Evolutionary conservation across 2,329 filamentous ascomycete genomes (phyloP), one percentile per base, ranked within the genome.

Genomic region (Fusarium sp.): DNA sequence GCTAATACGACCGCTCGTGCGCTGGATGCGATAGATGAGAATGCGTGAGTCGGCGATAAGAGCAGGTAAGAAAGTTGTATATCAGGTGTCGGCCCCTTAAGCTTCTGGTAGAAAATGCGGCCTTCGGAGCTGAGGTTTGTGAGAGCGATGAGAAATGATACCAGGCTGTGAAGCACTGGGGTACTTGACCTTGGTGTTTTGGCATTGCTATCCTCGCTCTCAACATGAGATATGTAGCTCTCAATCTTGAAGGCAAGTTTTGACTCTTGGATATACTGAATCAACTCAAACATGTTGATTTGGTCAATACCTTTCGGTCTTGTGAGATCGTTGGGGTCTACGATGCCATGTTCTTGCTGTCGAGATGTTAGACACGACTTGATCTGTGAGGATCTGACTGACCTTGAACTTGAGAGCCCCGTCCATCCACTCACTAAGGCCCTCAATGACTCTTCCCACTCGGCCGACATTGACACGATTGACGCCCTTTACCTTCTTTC

Each of bases 171-270:
- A 13, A 89, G 79, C 2, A 88, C 85, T 0, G 86, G 86, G 1
- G 81, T 81, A 42, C 70, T 76, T 42, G 74, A 69, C 59, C 56
- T 72, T 3, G 70, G 29, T 2, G 60, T 25, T 27, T 76, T 75
- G 7, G 66, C 61, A 46, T 66, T 53, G 55, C 76, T 72, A 7
- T 77, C 77, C 47, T 84, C 79, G 47, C 86, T 83, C 56, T 89
- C 85, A 2, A 87, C 77, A 60, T 91, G 87, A 5, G 87, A 84
- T 5, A 89, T 87, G 74, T 98, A 99, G 47, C 93, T 91, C 79
- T 99, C 95, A 13, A 98, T 92, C 77, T 99, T 99, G 67, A 94
- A 91, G 2, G 95, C 94, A 14, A 99, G 82, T 73, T 97, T 97
- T 64, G 94, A 97, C 66, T 96, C 91, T 73, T 95, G 91, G 6